Evolutionary conservation across 768 basidiomycete species (phyloP).

Genomic region (Termitomyces sp.): DNA sequence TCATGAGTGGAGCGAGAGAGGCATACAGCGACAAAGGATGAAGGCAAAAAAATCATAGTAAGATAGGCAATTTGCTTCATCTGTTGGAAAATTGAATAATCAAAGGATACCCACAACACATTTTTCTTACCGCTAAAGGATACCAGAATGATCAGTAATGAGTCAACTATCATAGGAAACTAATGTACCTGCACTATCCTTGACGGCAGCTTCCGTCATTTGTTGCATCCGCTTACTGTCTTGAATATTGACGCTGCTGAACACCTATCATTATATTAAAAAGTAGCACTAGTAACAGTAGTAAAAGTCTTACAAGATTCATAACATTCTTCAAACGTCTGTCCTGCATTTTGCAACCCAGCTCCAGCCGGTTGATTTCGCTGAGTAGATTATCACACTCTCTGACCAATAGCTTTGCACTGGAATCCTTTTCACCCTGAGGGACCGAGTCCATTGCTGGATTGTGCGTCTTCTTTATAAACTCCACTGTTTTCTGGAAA

Average conservation of each 20-base stretch:
- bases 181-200: constrained; percentile 39
- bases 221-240: constrained; percentile 48
- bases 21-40: constrained; percentile 44
- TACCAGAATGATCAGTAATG: neutral
- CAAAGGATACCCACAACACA: neutral
- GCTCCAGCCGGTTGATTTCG: constrained; percentile 43
- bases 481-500: constrained; percentile 39
- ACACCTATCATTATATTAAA: constrained; percentile 34
- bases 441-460: constrained; percentile 41
- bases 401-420: constrained; percentile 28
- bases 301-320: constrained; percentile 32
- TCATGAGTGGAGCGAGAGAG: neutral
- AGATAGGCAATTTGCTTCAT: constrained; percentile 59
- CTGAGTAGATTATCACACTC: constrained; percentile 46
- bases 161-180: neutral
- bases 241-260: constrained; percentile 51
- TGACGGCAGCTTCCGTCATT: constrained; percentile 46
- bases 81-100: constrained; percentile 14
- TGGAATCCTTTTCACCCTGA: constrained; percentile 21
- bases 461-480: constrained; percentile 35
- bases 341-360: constrained; percentile 38
- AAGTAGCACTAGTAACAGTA: neutral
- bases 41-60: constrained; percentile 57
- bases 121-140: constrained; percentile 16
- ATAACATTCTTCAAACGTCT: constrained; percentile 46